These are phyloP conservation scores for Gomphus bonarii DNA, from an alignment of 1,284 basidiomycete species.

Conservation along the genomic window DNA sequence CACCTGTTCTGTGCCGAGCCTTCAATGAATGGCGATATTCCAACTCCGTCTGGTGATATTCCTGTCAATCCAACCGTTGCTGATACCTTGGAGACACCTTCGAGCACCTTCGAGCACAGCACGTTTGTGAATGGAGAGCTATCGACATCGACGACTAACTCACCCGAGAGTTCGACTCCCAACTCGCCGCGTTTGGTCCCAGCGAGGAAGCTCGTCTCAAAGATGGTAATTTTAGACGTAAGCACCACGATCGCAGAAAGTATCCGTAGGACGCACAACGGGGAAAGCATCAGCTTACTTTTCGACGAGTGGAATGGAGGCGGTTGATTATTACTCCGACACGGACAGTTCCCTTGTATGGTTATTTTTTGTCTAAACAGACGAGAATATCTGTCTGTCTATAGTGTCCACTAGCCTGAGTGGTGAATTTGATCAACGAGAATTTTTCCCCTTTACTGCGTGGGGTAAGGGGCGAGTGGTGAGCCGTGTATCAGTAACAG, in stretches of 20 bases:
- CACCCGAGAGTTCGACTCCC: slow-evolving; percentile 8
- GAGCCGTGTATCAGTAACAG: too few relatives aligned
- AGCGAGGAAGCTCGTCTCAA: slow-evolving; percentile 37
- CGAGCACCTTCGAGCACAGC: slow-evolving; percentile 4
- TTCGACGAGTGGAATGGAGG: slow-evolving; percentile 67
- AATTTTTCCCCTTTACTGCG: background rate
- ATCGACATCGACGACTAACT: slow-evolving; percentile 8
- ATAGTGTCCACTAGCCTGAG: background rate
- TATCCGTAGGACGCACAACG: slow-evolving; percentile 94
- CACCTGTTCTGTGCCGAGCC: slow-evolving; percentile 29
- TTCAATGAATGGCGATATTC: background rate
- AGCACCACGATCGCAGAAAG: slow-evolving; percentile 90
- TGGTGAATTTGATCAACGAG: background rate
- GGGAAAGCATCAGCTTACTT: slow-evolving; percentile 79
- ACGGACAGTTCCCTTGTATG: background rate
- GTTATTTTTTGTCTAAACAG: background rate
- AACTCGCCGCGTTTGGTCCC: slow-evolving; percentile 7
- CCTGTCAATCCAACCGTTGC: background rate
- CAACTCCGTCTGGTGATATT: background rate
- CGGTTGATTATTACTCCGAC: background rate
- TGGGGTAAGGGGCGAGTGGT: too few relatives aligned
- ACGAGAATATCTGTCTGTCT: background rate
- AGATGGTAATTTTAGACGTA: slow-evolving; percentile 75
- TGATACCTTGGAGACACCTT: background rate
- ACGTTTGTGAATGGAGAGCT: slow-evolving; percentile 8